Evolutionary conservation across 306 rosid species (phyloP).

Genomic region (Begonia fuchsioides): DNA sequence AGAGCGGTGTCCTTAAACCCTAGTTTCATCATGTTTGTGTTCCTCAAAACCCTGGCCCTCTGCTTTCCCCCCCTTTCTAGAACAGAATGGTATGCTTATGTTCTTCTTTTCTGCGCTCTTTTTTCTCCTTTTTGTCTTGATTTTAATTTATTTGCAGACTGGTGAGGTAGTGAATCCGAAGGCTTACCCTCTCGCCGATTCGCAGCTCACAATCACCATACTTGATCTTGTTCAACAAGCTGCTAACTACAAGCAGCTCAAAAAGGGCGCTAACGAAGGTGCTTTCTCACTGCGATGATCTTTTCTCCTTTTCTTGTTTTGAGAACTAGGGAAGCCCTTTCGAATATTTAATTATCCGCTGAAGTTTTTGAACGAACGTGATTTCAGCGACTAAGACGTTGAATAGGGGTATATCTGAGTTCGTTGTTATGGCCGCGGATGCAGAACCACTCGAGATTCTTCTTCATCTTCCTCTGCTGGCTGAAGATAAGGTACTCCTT

Average conservation of each 20-base stretch:
- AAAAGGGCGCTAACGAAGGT: constrained; percentile 96
- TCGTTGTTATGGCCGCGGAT: constrained; percentile 77
- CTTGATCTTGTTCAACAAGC: constrained; percentile 89
- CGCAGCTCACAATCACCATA: constrained; percentile 61
- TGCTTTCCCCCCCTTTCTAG: constrained; percentile 7
- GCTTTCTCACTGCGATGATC: neutral
- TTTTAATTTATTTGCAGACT: constrained; percentile 24
- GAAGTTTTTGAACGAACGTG: neutral
- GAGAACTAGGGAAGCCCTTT: neutral
- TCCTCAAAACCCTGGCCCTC: constrained; percentile 17
- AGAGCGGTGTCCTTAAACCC: constrained; percentile 23
- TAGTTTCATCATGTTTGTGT: neutral
- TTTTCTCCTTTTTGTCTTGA: no score
- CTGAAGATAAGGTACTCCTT: constrained; percentile 63
- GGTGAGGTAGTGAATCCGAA: constrained; percentile 78
- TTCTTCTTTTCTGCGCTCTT: neutral
- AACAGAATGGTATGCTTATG: constrained; percentile 34
- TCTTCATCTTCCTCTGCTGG: constrained; percentile 71
- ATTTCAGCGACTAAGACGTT: constrained; percentile 68
- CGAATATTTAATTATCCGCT: neutral
- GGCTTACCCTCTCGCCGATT: constrained; percentile 78
- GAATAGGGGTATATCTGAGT: constrained; percentile 77
- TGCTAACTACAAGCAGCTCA: constrained; percentile 79
- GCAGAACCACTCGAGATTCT: constrained; percentile 83
- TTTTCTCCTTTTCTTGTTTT: neutral